Evolutionary conservation across 176 grass and related monocot genomes (phyloP).

Genomic region (Ananas comosus): DNA sequence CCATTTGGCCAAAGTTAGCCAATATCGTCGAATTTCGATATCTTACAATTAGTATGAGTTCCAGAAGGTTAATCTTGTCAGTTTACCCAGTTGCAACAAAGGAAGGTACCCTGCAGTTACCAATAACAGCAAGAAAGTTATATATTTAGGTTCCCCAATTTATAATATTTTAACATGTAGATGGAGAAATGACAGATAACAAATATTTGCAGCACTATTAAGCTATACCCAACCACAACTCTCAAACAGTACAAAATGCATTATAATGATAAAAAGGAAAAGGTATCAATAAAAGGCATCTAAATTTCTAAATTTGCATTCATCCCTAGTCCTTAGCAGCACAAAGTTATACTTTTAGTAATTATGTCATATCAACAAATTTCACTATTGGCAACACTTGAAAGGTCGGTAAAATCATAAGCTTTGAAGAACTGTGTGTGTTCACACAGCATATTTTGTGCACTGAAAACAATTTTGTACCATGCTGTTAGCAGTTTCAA

Average conservation of each 20-base stretch:
- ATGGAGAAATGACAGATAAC: not conserved
- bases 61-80: not conserved
- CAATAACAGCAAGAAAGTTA: not conserved
- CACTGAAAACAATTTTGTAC: not conserved
- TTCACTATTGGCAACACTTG: not conserved
- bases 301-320: no score
- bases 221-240: not conserved
- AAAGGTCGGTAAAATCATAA: not conserved
- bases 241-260: no score
- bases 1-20: no score
- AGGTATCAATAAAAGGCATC: no score
- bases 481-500: not conserved
- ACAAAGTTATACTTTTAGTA: no score
- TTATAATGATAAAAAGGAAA: no score
- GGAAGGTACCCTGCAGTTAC: not conserved
- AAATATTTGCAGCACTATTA: not conserved
- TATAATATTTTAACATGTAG: not conserved
- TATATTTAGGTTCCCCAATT: no score
- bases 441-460: not conserved
- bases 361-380: no score
- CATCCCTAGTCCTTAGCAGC: no score
- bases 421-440: not conserved
- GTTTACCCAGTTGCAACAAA: not conserved
- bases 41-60: no score
- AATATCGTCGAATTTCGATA: no score